A percentile compares a stretch with the other conserved stretches of the same genome.
Evolutionary conservation across 805 yeast species (phyloP).

Genomic region (Metschnikowia dekortorum): DNA sequence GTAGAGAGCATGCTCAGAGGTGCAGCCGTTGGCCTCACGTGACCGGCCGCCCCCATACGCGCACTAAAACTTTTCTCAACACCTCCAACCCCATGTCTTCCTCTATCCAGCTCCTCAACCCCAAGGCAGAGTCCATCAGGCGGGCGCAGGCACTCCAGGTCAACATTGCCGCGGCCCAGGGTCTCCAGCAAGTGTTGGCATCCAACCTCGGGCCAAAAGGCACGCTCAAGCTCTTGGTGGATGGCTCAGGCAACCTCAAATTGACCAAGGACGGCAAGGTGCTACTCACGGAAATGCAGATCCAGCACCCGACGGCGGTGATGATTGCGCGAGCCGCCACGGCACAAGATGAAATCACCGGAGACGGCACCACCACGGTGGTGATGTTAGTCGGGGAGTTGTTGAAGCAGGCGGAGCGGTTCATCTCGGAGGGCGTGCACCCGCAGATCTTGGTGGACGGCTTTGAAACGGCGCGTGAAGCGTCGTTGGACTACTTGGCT

Average conservation of each 20-base stretch:
- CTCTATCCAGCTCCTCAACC: conserved; percentile 84
- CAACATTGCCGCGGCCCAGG: conserved; percentile 94
- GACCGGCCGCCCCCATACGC: not conserved
- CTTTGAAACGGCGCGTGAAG: conserved; percentile 82
- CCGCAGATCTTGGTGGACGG: conserved; percentile 95
- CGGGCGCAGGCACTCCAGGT: conserved; percentile 94
- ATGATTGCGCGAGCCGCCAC: conserved; percentile 89
- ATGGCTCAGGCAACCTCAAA: conserved; percentile 93
- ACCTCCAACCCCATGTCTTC: conserved; percentile 37
- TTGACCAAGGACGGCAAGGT: conserved; percentile 97
- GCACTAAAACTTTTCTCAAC: not conserved
- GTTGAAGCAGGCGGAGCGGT: conserved; percentile 90
- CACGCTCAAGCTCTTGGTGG: conserved; percentile 92
- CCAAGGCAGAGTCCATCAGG: conserved; percentile 96
- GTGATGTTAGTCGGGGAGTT: conserved; percentile 91
- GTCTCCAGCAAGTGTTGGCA: conserved; percentile 86
- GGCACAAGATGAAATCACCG: conserved; percentile 98
- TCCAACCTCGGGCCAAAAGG: conserved; percentile 97
- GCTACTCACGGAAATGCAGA: conserved; percentile 91
- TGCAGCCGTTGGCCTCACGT: not conserved
- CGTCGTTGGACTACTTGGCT: conserved; percentile 66
- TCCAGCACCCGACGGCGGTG: conserved; percentile 51
- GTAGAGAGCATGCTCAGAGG: no score
- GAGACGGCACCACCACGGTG: conserved; percentile 97
- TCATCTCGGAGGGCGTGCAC: conserved; percentile 88